Conservation (phyloP, 1,284 basidiomycete genomes). For the Fomitopsis betulina region DNA sequence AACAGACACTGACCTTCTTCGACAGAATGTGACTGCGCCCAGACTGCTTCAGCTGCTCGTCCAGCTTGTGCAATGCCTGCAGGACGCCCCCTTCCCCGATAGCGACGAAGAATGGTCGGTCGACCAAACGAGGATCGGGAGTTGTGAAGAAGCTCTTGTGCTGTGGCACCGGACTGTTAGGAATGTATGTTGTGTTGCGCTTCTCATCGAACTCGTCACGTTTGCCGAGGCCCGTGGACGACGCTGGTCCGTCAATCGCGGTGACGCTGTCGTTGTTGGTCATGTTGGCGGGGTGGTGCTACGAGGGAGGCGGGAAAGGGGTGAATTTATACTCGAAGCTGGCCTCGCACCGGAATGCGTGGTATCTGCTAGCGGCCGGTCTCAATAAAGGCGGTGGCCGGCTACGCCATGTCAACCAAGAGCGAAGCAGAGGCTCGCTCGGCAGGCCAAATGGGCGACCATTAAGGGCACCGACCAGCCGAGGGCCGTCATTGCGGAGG, state of each 20-base stretch:
- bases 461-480: no score
- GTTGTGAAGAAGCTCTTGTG: constrained; percentile 15
- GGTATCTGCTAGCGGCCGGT: neutral
- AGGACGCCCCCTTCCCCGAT: constrained; percentile 62
- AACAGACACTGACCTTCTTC: constrained; percentile 25
- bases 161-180: neutral
- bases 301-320: no score
- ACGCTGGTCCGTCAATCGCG: neutral
- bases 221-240: neutral
- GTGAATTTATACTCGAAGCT: no score
- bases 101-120: constrained; percentile 63
- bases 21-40: constrained; percentile 45
- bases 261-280: neutral
- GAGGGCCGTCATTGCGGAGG: no score
- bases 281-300: neutral
- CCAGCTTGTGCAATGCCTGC: constrained; percentile 60
- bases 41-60: constrained; percentile 54
- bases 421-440: neutral
- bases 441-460: no score
- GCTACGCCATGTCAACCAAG: neutral
- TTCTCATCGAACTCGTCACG: neutral
- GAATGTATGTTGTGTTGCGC: neutral
- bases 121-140: constrained; percentile 33
- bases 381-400: neutral
- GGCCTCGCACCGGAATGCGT: neutral